A percentile compares a stretch with the other conserved stretches of the same genome.
Evolutionary conservation across 495 filamentous ascomycete genomes (phyloP).

Genomic region (Podospora australis): DNA sequence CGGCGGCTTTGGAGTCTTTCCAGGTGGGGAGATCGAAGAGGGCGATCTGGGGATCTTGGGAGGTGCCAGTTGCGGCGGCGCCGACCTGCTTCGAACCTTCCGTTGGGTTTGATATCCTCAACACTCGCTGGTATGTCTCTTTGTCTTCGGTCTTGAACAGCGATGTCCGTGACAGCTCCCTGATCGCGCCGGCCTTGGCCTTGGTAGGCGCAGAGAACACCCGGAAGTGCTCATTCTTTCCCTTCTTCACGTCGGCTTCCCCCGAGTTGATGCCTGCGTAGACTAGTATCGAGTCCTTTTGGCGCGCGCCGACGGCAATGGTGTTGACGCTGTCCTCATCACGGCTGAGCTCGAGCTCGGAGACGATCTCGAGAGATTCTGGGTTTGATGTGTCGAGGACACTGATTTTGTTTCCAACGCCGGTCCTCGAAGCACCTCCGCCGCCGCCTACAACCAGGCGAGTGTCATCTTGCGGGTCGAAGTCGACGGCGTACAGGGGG

Average conservation of each 20-base stretch:
- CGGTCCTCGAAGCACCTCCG: constrained; percentile 76
- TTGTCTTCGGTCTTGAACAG: constrained; percentile 56
- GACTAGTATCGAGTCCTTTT: constrained; percentile 52
- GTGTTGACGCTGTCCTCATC: constrained; percentile 91
- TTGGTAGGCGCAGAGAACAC: constrained; percentile 59
- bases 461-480: constrained; percentile 70
- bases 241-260: constrained; percentile 57
- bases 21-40: constrained; percentile 62
- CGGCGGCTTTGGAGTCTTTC: constrained; percentile 33
- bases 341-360: constrained; percentile 72
- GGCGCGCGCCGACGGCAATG: constrained; percentile 57
- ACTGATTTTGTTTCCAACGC: constrained; percentile 85
- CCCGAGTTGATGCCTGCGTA: constrained; percentile 86
- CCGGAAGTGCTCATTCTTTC: constrained; percentile 82
- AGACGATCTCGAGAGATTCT: constrained; percentile 54
- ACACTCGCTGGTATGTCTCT: constrained; percentile 72
- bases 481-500: constrained; percentile 85
- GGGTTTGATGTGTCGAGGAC: constrained; percentile 60
- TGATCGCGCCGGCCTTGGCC: constrained; percentile 37
- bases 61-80: constrained; percentile 67
- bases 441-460: constrained; percentile 83
- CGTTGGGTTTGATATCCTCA: constrained; percentile 54
- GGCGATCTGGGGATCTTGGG: constrained; percentile 66
- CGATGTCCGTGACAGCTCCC: constrained; percentile 50
- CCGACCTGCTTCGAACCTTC: constrained; percentile 47